A percentile compares a stretch with the other conserved stretches of the same genome.
Conservation (phyloP, 345 rosid genomes). For the Anacardium occidentale region DNA sequence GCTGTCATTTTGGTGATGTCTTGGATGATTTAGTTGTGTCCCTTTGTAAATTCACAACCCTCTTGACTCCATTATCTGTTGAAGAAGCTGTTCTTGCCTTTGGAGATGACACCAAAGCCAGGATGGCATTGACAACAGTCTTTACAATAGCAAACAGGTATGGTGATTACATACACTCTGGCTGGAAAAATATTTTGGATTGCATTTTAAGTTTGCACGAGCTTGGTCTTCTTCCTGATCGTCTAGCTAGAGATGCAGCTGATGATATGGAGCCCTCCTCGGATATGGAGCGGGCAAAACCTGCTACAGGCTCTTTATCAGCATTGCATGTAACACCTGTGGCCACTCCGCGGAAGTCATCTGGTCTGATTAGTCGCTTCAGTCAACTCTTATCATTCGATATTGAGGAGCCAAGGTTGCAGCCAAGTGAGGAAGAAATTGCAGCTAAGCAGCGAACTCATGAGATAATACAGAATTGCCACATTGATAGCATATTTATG, state of each 20-base stretch:
- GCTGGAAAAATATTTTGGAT: conserved; percentile 64
- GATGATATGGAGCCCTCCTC: conserved; percentile 52
- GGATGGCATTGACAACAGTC: conserved; percentile 58
- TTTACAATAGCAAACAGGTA: conserved; percentile 64
- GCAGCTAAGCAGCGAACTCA: conserved; percentile 50
- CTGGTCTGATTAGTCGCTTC: conserved; percentile 66
- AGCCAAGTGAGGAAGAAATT: conserved; percentile 56
- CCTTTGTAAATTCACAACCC: conserved; percentile 64
- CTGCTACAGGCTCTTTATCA: conserved; percentile 30
- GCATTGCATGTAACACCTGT: conserved; percentile 31
- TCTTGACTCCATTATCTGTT: conserved; percentile 41
- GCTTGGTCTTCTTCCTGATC: conserved; percentile 64
- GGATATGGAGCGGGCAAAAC: conserved; percentile 39
- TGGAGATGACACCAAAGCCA: conserved; percentile 60
- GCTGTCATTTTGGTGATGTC: conserved; percentile 47
- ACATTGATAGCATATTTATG: conserved; percentile 60
- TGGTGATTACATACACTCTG: conserved; percentile 59
- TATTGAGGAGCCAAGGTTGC: conserved; percentile 56
- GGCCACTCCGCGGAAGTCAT: conserved; percentile 43
- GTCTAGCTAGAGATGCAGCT: conserved; percentile 53
- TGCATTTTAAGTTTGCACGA: conserved; percentile 61
- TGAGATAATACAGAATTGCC: conserved; percentile 55
- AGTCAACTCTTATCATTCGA: conserved; percentile 70
- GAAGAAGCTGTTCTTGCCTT: conserved; percentile 59
- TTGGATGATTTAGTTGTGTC: conserved; percentile 70